Conservation (phyloP, 1,284 basidiomycete genomes). For the Moesziomyces sp. region DNA sequence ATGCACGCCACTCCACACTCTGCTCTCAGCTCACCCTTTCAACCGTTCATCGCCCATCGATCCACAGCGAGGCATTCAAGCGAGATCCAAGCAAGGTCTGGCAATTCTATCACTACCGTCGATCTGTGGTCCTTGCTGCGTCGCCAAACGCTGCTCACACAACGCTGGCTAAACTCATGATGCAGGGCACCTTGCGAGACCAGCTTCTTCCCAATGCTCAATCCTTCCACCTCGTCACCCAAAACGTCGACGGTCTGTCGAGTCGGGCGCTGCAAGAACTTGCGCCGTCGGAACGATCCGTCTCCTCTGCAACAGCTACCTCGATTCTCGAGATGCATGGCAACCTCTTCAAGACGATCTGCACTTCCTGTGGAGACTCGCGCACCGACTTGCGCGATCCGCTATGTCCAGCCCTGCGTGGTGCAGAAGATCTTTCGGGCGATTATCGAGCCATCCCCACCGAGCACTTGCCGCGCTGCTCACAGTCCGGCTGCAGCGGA, state of each 20-base stretch:
- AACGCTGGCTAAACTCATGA: slow-evolving; percentile 72
- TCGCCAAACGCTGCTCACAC: slow-evolving; percentile 74
- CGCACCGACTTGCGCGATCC: slow-evolving; percentile 71
- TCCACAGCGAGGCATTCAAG: slow-evolving; percentile 71
- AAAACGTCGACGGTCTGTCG: slow-evolving; percentile 77
- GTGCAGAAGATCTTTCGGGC: slow-evolving; percentile 71
- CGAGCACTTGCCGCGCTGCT: slow-evolving; percentile 72
- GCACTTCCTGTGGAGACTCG: slow-evolving; percentile 71
- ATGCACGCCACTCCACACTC: not conserved
- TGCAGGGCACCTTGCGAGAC: not conserved
- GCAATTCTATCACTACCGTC: slow-evolving; percentile 76
- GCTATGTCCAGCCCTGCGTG: slow-evolving; percentile 72
- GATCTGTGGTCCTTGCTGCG: slow-evolving; percentile 71
- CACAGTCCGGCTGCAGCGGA: slow-evolving; percentile 68
- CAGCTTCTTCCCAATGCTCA: slow-evolving; percentile 20
- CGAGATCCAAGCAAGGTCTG: slow-evolving; percentile 73
- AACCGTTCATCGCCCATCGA: not conserved
- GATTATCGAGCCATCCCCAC: slow-evolving; percentile 68
- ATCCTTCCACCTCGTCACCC: slow-evolving; percentile 73
- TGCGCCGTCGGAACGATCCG: not conserved
- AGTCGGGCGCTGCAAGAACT: slow-evolving; percentile 61
- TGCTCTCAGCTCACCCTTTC: not conserved
- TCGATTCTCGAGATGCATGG: slow-evolving; percentile 76
- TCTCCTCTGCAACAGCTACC: not conserved
- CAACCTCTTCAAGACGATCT: slow-evolving; percentile 73